Evolutionary conservation across 148 eudicot species (phyloP), one percentile per base, ranked within the genome.

Genomic region (Polygonum aviculare): DNA sequence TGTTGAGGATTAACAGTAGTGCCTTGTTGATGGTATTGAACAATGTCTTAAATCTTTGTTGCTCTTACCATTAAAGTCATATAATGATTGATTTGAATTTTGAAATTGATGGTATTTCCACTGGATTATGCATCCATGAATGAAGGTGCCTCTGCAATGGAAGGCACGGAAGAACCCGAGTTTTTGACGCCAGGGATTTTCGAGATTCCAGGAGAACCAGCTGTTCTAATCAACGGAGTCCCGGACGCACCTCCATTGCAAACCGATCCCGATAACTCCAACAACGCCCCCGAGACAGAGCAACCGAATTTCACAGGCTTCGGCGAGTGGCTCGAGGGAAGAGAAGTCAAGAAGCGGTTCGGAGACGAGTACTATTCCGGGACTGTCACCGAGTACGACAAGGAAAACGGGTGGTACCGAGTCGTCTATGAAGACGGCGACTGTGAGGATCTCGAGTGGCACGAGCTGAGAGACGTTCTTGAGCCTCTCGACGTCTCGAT

Each of bases 361-460:
- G 91, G 82, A 48, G 80, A 76, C 8, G 78, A 76, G 59, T 77
- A 77, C 33, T 92, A 78, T 55, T 76, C 76, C 3, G 97, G 97
- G n/a, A 84, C 45, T 75, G 90, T 92, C 47, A 86, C 84, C 11
- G 80, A 85, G 76, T 92, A 82, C 73, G 97, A 90, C 81, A 75
- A 77, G 51, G 91, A 87, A 67, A 63, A 80, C 14, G 91, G 93
- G 10, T 89, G 97, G 97, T 93, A 87, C 60, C 84, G 88, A 79
- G 92, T 90, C 38, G 81, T 83, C 36, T 93, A 93, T 18, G 93
- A 90, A 74, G 97, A 93, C 76, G 97, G 97, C 4, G 97, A 93
- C 74, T 81, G 77, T 77, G 97, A 93, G 81, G 97, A 93, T 85
- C 91, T 93, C 6, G 93, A 90, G 74, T 93, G 97, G 97, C 82